phyloP scores from a whole-genome alignment of 2,329 filamentous ascomycete genomes.

The Penicillium sp. region DNA sequence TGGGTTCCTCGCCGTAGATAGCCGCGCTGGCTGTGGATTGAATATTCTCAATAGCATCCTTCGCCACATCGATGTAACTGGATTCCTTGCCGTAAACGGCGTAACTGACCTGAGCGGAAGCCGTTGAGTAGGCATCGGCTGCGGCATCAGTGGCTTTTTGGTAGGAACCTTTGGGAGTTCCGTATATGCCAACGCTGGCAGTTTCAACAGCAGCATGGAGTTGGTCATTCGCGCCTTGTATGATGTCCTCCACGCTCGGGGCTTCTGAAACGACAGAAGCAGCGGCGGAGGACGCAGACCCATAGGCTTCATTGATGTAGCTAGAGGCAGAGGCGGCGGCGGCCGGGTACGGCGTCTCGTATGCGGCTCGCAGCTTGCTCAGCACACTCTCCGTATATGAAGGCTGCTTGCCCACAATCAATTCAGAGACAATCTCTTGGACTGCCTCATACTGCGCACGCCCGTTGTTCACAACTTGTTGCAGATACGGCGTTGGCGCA shows the following conservation, averaged over 20 bases:
- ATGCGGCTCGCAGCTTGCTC: conserved; percentile 60
- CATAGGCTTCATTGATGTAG: conserved; percentile 43
- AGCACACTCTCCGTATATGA: conserved; percentile 74
- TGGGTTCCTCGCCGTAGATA: conserved; percentile 46
- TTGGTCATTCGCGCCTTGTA: conserved; percentile 50
- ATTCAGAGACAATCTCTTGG: conserved; percentile 63
- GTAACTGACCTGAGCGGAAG: conserved; percentile 43
- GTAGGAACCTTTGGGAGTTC: conserved; percentile 45
- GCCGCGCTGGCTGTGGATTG: conserved; percentile 48
- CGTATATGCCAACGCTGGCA: conserved; percentile 51
- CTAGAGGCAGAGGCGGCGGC: conserved; percentile 45
- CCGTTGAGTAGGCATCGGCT: conserved; percentile 46
- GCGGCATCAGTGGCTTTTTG: conserved; percentile 50
- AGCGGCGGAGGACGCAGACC: conserved; percentile 34
- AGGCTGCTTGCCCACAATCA: conserved; percentile 68
- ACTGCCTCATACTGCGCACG: conserved; percentile 60
- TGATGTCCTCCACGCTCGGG: conserved; percentile 49
- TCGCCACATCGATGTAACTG: conserved; percentile 47
- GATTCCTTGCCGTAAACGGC: conserved; percentile 49
- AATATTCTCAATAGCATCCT: conserved; percentile 46
- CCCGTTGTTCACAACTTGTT: conserved; percentile 54
- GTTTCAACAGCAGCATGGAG: conserved; percentile 52
- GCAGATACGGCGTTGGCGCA: conserved; percentile 53
- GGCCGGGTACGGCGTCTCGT: conserved; percentile 51
- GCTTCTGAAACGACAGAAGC: conserved; percentile 44